phyloP scores from a whole-genome alignment of 495 filamentous ascomycete genomes.

The Cetradonia linearis region DNA sequence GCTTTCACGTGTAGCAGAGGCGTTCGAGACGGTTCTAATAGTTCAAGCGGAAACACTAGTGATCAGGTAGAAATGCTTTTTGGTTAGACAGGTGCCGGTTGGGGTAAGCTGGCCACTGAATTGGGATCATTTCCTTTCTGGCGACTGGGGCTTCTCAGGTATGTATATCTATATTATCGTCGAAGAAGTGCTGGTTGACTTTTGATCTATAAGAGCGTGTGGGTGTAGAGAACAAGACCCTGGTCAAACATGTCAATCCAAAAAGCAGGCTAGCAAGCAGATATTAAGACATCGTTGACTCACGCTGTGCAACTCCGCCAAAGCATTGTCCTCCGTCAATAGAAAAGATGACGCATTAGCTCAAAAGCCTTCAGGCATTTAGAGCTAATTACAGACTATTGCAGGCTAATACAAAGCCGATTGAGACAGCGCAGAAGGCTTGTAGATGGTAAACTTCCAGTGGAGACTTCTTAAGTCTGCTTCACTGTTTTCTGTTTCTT shows the following conservation, averaged over 20 bases:
- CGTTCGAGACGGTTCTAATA: background rate
- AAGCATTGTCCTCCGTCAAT: background rate
- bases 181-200: background rate
- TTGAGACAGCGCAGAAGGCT: background rate
- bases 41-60: background rate
- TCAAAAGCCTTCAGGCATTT: background rate
- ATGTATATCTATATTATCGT: background rate
- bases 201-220: background rate
- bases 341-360: background rate
- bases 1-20: background rate
- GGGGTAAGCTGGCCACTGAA: background rate
- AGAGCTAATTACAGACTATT: background rate
- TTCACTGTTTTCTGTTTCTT: background rate
- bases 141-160: too few relatives aligned
- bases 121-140: too few relatives aligned
- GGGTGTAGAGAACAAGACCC: background rate
- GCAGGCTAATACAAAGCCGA: background rate
- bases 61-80: background rate
- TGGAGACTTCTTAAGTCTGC: background rate
- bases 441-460: background rate
- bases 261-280: background rate
- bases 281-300: background rate
- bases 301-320: background rate
- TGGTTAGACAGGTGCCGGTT: background rate
- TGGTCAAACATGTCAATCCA: background rate